A percentile compares a stretch with the other conserved stretches of the same genome.
Conservation (phyloP, 2,329 filamentous ascomycete genomes). For the Moelleriella libera region DNA sequence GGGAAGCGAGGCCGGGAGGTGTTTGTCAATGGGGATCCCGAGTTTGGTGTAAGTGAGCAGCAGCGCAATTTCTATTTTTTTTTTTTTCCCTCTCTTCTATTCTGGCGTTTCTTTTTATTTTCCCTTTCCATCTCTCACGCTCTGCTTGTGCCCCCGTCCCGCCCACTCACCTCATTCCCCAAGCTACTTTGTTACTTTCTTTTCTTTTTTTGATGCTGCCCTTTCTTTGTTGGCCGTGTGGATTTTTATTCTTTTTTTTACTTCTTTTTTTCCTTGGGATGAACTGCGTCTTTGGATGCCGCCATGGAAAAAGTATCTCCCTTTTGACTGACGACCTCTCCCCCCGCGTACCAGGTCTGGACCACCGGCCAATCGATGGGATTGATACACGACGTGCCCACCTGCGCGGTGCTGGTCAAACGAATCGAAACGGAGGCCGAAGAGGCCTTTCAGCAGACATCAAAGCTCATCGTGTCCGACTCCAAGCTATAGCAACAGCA, state of each 20-base stretch:
- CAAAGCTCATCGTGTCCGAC: slow-evolving; percentile 36
- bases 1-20: slow-evolving; percentile 85
- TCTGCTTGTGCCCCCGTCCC: background rate
- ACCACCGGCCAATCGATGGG: slow-evolving; percentile 94
- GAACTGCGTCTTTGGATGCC: too few relatives aligned
- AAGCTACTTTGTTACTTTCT: too few relatives aligned
- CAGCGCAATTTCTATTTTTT: background rate
- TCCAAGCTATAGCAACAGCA: slow-evolving; percentile 39
- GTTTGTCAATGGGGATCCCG: slow-evolving; percentile 80
- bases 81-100: background rate
- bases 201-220: too few relatives aligned
- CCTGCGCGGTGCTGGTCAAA: slow-evolving; percentile 52
- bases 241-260: background rate
- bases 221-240: background rate
- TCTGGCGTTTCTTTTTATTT: background rate
- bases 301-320: background rate
- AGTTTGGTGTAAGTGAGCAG: slow-evolving; percentile 60
- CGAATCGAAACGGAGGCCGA: slow-evolving; percentile 69
- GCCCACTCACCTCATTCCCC: background rate
- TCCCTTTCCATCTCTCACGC: background rate
- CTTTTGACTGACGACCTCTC: slow-evolving; percentile 3
- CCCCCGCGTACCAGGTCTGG: slow-evolving; percentile 56
- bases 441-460: slow-evolving; percentile 45
- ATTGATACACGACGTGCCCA: slow-evolving; percentile 70
- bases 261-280: slow-evolving; percentile 5